Evolutionary conservation across 1,284 basidiomycete species (phyloP).

Genomic region (Papiliotrema fonsecae): DNA sequence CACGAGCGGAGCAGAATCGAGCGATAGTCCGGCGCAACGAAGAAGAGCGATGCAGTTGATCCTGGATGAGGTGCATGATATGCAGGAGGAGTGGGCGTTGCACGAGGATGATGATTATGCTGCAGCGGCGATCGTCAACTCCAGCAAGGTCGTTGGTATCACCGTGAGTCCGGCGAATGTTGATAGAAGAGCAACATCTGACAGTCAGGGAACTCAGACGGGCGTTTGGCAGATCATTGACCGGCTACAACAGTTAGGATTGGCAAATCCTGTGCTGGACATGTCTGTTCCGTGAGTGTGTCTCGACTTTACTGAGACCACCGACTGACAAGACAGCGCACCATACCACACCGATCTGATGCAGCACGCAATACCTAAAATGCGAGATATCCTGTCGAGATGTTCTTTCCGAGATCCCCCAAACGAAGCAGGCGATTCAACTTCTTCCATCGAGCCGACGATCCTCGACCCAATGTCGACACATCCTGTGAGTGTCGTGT

Average conservation of each 20-base stretch:
- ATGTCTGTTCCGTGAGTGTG: conserved; percentile 41
- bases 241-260: conserved; percentile 34
- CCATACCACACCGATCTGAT: conserved; percentile 46
- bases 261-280: conserved; percentile 48
- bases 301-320: not conserved
- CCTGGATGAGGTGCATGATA: conserved; percentile 40
- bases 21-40: conserved; percentile 19
- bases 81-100: conserved; percentile 35
- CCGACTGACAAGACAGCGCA: conserved; percentile 19
- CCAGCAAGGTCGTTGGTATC: conserved; percentile 42
- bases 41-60: conserved; percentile 44
- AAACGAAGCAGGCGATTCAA: conserved; percentile 5
- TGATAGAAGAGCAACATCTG: not conserved
- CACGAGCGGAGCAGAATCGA: conserved; percentile 19
- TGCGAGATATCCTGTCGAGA: conserved; percentile 33
- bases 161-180: conserved; percentile 23
- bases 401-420: conserved; percentile 26
- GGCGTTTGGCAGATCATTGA: conserved; percentile 43
- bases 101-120: conserved; percentile 42
- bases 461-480: conserved; percentile 45
- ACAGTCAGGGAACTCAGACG: conserved; percentile 36
- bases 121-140: conserved; percentile 44
- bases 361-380: conserved; percentile 38
- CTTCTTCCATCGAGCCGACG: conserved; percentile 11
- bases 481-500: conserved; percentile 24